Evolutionary conservation across 192 early-diverging fungal genomes (phyloP), one percentile per base, ranked within the genome.

Genomic region (Podila minutissima): DNA sequence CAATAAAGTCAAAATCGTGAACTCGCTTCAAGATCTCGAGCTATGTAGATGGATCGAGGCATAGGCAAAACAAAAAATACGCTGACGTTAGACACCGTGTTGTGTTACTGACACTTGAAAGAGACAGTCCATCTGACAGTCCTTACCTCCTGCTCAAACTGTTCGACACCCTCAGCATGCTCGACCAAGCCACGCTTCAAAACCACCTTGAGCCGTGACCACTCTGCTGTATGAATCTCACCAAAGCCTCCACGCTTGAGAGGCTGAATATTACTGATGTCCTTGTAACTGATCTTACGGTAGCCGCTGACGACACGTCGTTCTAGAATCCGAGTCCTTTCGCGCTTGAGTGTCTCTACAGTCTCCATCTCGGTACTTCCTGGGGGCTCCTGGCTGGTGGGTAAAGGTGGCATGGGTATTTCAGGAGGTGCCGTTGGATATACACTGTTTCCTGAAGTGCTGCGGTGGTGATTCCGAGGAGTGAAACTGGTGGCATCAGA

Each of bases 81-180:
- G 20, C 33, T 35, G 8, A 10, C 0, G 2, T 28, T 15, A 33
- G 24, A 62, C 5, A 5, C 13, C 10, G 22, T 4, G 2, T 13
- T 24, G 6, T 10, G 2, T 33, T 20, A 2, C 11, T 63, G 29
- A 29, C 4, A 69, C 13, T 22, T 22, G 15, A 62, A 55, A 55
- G 24, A 22, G 22, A 55, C 8, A 3, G 24, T 26, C 11, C 53
- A 2, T 55, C 8, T 2, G 29, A 22, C 20, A 26, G 24, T 12
- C 10, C 61, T 64, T 35, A 73, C 77, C 77, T 81, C 77, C n/a
- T 81, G 77, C 10, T 72, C 77, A 65, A 81, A 81, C 28, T 81
- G 77, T 46, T 81, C 77, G 12, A 61, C 66, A 10, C 77, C 77
- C 24, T 81, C 69, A n/a, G 20, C 15, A 24, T 71, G 61, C 13